Evolutionary conservation across 2,329 filamentous ascomycete genomes (phyloP).

Genomic region (Colletotrichum limetticola): DNA sequence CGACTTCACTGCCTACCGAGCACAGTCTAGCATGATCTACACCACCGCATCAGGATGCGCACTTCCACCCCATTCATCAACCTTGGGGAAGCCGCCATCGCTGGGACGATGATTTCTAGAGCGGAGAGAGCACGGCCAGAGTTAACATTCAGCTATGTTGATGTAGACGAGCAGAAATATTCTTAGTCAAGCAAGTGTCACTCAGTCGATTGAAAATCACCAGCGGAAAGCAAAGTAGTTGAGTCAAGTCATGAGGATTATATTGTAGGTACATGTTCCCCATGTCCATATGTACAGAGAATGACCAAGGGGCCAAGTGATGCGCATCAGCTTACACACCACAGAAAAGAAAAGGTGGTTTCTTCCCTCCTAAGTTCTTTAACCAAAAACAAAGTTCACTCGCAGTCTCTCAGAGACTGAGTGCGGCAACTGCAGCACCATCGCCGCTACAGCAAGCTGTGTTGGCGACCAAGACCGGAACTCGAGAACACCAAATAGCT

Average conservation of each 20-base stretch:
- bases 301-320: constrained; percentile 23
- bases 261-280: constrained; percentile 29
- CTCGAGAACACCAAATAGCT: background rate
- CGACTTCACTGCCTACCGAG: too few species aligned
- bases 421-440: background rate
- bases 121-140: too few species aligned
- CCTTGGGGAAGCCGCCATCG: too few species aligned
- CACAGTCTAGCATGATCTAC: too few species aligned
- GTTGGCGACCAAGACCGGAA: background rate
- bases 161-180: too few species aligned
- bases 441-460: background rate
- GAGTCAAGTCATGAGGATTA: constrained; percentile 25
- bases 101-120: too few species aligned
- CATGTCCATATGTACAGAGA: constrained; percentile 32
- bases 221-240: background rate
- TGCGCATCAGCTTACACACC: constrained; percentile 32
- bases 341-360: constrained; percentile 22
- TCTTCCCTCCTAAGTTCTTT: constrained; percentile 18
- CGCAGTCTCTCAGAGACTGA: constrained; percentile 16
- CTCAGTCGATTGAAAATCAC: background rate
- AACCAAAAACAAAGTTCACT: constrained; percentile 25
- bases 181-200: too few species aligned
- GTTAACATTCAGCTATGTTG: too few species aligned
- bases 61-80: too few species aligned
- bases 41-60: too few species aligned